Conservation (phyloP, 768 basidiomycete species). For the Nevesoporus exiguus region DNA sequence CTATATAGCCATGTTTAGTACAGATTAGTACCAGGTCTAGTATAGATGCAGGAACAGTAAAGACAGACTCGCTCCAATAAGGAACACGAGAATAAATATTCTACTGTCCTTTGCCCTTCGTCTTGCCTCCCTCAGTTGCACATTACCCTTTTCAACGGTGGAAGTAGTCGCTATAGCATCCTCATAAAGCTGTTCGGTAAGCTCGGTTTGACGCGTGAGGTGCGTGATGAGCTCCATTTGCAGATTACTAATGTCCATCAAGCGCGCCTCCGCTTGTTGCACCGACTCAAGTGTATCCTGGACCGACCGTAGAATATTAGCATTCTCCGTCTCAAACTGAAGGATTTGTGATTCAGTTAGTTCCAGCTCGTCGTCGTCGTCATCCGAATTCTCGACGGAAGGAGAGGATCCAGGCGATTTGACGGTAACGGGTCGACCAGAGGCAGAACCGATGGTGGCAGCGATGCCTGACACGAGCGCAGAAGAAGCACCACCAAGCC, state of each 20-base stretch:
- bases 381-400: constrained; percentile 44
- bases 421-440: constrained; percentile 30
- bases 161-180: constrained; percentile 88
- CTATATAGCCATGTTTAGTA: constrained; percentile 3
- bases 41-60: constrained; percentile 93
- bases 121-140: constrained; percentile 85
- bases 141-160: constrained; percentile 85
- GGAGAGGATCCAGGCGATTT: constrained; percentile 30
- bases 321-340: constrained; percentile 92
- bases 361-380: constrained; percentile 78
- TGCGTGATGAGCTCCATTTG: constrained; percentile 91
- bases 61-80: constrained; percentile 88
- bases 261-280: constrained; percentile 84
- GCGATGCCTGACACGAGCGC: constrained; percentile 54
- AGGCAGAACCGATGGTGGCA: constrained; percentile 53
- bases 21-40: constrained; percentile 35
- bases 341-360: constrained; percentile 85
- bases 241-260: constrained; percentile 89
- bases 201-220: constrained; percentile 83
- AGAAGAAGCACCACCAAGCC: constrained; percentile 59
- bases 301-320: constrained; percentile 75
- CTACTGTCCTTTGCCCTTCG: constrained; percentile 83
- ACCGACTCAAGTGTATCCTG: constrained; percentile 87
- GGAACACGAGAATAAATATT: constrained; percentile 86
- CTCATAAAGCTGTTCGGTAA: constrained; percentile 91